These are phyloP conservation scores for Yarrowia alimentaria DNA, from an alignment of 805 yeast species.

Conservation along the genomic window DNA sequence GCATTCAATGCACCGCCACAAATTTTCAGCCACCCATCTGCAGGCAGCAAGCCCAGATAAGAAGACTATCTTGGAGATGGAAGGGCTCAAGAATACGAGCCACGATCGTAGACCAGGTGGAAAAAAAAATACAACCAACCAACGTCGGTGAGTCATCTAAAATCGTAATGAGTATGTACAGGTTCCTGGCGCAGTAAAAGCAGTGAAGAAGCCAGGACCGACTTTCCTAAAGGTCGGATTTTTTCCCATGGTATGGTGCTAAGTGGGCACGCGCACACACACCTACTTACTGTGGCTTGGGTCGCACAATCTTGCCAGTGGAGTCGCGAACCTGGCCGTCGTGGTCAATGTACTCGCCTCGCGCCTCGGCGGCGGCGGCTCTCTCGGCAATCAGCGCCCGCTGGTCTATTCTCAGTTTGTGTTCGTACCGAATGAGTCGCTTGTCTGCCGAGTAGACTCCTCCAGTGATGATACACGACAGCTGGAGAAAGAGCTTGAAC, in stretches of 20 bases:
- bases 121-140: too few species aligned
- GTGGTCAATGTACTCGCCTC: slow-evolving; percentile 26
- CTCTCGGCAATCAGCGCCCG: slow-evolving; percentile 10
- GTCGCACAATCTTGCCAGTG: slow-evolving; percentile 8
- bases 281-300: too few species aligned
- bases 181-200: too few species aligned
- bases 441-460: slow-evolving; percentile 25
- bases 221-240: too few species aligned
- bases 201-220: too few species aligned
- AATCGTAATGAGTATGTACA: too few species aligned
- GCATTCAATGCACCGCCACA: slow-evolving; percentile 28
- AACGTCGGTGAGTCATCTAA: too few species aligned
- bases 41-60: slow-evolving; percentile 16
- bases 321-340: slow-evolving; percentile 17
- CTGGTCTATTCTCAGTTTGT: slow-evolving; percentile 21
- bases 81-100: neutral
- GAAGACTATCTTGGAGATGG: neutral
- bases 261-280: too few species aligned
- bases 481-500: slow-evolving; percentile 26
- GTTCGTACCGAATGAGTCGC: slow-evolving; percentile 27
- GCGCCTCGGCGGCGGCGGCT: slow-evolving; percentile 21
- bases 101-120: too few species aligned
- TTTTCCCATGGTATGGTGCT: too few species aligned
- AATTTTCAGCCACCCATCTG: slow-evolving; percentile 18
- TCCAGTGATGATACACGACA: slow-evolving; percentile 16